phyloP scores from a whole-genome alignment of 495 filamentous ascomycete species.

The Penicillium atrosanguineum region DNA sequence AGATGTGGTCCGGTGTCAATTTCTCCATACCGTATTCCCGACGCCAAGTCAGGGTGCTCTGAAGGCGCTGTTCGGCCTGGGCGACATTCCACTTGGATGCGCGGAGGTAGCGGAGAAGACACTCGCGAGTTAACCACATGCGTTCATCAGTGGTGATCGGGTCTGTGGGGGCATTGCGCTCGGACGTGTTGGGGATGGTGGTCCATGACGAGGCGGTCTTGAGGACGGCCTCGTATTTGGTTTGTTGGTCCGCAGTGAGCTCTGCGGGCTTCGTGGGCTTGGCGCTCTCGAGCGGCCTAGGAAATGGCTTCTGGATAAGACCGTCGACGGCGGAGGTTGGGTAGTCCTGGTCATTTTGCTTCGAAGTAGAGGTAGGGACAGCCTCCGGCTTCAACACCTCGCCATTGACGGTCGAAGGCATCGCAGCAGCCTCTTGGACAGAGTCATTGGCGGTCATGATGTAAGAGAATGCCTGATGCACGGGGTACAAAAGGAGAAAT shows the following conservation, averaged over 20 bases:
- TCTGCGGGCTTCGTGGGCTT: conserved; percentile 50
- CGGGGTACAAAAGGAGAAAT: background rate
- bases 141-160: conserved; percentile 77
- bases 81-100: conserved; percentile 85
- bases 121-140: conserved; percentile 89
- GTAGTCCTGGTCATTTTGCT: conserved; percentile 37
- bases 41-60: conserved; percentile 80
- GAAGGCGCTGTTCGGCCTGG: conserved; percentile 74
- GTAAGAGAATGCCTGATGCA: background rate
- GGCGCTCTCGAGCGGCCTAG: conserved; percentile 53
- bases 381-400: conserved; percentile 13
- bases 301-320: conserved; percentile 68
- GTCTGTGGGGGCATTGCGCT: conserved; percentile 54
- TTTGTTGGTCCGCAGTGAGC: conserved; percentile 73
- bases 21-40: conserved; percentile 77
- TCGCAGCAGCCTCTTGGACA: conserved; percentile 3
- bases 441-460: conserved; percentile 17
- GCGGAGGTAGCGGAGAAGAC: conserved; percentile 86
- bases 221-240: conserved; percentile 77
- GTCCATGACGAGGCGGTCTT: conserved; percentile 65
- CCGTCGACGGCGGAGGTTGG: conserved; percentile 45
- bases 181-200: conserved; percentile 61
- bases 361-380: conserved; percentile 7
- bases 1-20: conserved; percentile 79
- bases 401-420: conserved; percentile 16